phyloP scores from a whole-genome alignment of 495 filamentous ascomycete species.

The Pseudoneurospora amorphoporcata region DNA sequence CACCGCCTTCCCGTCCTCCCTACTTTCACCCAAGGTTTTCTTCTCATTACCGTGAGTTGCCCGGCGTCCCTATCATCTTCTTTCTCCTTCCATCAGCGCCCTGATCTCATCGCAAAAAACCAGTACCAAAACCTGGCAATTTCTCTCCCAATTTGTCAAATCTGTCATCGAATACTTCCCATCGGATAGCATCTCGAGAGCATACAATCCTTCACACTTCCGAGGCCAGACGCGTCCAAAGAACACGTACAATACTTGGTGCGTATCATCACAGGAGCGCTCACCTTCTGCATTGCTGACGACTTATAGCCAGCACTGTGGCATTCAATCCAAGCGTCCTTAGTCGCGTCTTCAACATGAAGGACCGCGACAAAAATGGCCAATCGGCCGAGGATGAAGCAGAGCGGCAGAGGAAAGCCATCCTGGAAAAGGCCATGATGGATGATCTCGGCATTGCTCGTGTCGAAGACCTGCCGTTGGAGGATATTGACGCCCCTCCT shows the following conservation, averaged over 20 bases:
- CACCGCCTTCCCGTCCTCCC: background rate
- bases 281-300: background rate
- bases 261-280: background rate
- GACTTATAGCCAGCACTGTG: background rate
- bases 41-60: background rate
- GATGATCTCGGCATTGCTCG: constrained; percentile 11
- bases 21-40: background rate
- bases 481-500: background rate
- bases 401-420: background rate
- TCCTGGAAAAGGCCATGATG: background rate
- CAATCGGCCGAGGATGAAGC: background rate
- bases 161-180: background rate
- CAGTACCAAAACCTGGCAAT: background rate
- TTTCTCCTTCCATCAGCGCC: background rate
- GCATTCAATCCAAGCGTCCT: background rate
- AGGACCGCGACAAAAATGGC: background rate
- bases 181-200: background rate
- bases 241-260: background rate
- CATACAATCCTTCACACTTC: background rate
- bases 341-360: background rate
- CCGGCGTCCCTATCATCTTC: background rate
- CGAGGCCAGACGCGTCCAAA: background rate
- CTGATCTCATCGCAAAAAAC: background rate
- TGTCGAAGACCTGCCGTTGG: constrained; percentile 7
- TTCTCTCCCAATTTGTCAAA: background rate